Evolutionary conservation across 2,329 filamentous ascomycete species (phyloP), one percentile per base, ranked within the genome.

Genomic region (Ascochyta pisi): DNA sequence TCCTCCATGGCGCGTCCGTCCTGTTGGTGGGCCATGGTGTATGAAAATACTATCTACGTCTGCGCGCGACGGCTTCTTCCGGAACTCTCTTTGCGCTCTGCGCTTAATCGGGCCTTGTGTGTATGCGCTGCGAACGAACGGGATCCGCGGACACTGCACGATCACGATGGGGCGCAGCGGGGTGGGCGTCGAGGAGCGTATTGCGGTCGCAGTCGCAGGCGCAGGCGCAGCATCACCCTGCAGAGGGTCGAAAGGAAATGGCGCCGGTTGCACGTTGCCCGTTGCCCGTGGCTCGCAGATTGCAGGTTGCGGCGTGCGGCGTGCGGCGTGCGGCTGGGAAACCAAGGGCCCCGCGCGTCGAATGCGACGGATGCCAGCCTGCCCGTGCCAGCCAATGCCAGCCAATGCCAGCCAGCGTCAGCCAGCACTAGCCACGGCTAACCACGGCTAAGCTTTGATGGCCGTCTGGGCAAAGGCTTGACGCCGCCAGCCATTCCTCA

Each of bases 391-490:
- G 24, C 24, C 24, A 40, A 6, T 19, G 27, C 37, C 13, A 33
- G 29, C 29, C 33, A 34, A 7, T n/a, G 13, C 33, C 13, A 34
- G 33, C 33, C 33, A n/a, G 27, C 10, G 27, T 22, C 15, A 34
- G 33, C 33, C 33, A 34, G n/a, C n/a, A 15, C 33, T 9, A 34
- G 33, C 33, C 33, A 34, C n/a, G 33, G 15, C 33, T 39, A 23
- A 8, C 23, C 49, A 9, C 10, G 10, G 26, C 37, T 41, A 56
- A 56, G 53, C 53, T 50, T 50, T 33, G 26, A 46, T 38, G 41
- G 47, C 16, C 47, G 42, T 23, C 53, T 56, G 23, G 53, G 53
- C 53, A 51, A 44, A 53, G 35, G 53, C 53, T 56, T 56, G 53
- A 48, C 40, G 3, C 23, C 29, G 34, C 24, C 41, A 23, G 37